phyloP scores from a whole-genome alignment of 164 flowering plant species.

The Stephania japonica region DNA sequence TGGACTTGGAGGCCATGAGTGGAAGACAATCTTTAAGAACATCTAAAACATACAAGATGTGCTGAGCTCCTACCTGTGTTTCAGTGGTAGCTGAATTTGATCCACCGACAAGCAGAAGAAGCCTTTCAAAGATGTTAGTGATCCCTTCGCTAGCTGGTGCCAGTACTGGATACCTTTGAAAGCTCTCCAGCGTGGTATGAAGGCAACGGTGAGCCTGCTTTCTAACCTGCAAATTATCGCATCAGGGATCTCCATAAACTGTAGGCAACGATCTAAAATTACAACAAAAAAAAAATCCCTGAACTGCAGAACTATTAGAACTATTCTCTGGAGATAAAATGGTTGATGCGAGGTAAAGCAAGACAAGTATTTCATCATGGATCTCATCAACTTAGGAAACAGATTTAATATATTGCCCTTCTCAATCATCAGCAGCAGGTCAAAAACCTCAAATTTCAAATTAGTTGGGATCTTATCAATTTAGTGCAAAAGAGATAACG shows the following conservation, averaged over 20 bases:
- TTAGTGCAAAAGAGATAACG: no score
- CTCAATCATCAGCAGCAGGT: no score
- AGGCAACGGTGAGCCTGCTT: constrained; percentile 52
- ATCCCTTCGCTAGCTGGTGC: constrained; percentile 75
- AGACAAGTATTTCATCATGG: no score
- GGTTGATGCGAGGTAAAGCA: no score
- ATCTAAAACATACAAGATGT: constrained; percentile 63
- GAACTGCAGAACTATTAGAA: no score
- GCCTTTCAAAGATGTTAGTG: constrained; percentile 51
- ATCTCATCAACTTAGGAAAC: no score
- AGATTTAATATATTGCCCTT: no score
- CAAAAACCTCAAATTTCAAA: no score
- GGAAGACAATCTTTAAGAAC: constrained; percentile 77
- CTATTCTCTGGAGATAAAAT: no score
- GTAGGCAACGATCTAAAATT: background rate
- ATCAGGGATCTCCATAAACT: background rate
- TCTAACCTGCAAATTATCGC: constrained; percentile 57
- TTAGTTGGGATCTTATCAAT: no score
- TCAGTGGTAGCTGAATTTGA: constrained; percentile 40
- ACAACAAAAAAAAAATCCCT: background rate
- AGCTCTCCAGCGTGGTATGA: constrained; percentile 48
- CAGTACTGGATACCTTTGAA: constrained; percentile 40
- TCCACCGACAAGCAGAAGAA: constrained; percentile 71
- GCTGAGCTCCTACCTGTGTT: constrained; percentile 66
- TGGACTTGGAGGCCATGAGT: constrained; percentile 46